Percentiles rank a stretch among this genome's conserved stretches.
Conservation (phyloP, 495 filamentous ascomycete species). For the Friedmanniomyces endolithicus region DNA sequence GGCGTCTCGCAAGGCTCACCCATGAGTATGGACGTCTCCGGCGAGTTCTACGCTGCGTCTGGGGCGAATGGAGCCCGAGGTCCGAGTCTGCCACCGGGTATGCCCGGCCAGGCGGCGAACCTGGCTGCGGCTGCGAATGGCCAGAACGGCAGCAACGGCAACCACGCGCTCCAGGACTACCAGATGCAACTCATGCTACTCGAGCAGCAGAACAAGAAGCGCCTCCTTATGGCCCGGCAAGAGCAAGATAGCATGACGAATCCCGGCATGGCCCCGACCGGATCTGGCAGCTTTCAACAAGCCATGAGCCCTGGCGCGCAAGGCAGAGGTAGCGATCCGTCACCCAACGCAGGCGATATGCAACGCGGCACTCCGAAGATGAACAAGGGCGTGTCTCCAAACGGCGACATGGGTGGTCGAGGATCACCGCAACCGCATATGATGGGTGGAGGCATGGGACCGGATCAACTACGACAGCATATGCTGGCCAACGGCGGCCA, state of each 20-base stretch:
- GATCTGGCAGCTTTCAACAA: constrained; percentile 44
- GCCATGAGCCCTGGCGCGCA: constrained; percentile 59
- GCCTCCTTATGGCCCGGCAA: constrained; percentile 90
- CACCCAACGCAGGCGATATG: constrained; percentile 81
- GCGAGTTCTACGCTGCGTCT: constrained; percentile 55
- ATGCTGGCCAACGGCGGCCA: constrained; percentile 49
- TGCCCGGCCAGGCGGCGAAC: not conserved
- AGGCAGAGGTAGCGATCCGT: constrained; percentile 56
- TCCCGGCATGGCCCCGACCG: constrained; percentile 44
- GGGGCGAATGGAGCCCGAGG: constrained; percentile 27
- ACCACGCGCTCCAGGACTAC: constrained; percentile 94
- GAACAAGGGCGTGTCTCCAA: constrained; percentile 59
- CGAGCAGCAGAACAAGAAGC: constrained; percentile 97
- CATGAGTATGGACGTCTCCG: constrained; percentile 43
- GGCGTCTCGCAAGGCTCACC: constrained; percentile 56
- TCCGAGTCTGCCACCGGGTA: constrained; percentile 2
- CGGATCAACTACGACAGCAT: constrained; percentile 31
- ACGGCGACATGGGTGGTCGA: constrained; percentile 58
- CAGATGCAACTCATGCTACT: constrained; percentile 99
- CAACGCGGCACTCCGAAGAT: constrained; percentile 81
- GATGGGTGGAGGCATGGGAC: constrained; percentile 48
- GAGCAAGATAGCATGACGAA: constrained; percentile 68
- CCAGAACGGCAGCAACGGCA: constrained; percentile 49
- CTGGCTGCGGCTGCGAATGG: constrained; percentile 24
- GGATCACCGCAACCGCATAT: constrained; percentile 70